Percentiles rank a stretch among this genome's conserved stretches.
phyloP scores from a whole-genome alignment of 2,329 filamentous ascomycete species.

The Nemania abortiva region DNA sequence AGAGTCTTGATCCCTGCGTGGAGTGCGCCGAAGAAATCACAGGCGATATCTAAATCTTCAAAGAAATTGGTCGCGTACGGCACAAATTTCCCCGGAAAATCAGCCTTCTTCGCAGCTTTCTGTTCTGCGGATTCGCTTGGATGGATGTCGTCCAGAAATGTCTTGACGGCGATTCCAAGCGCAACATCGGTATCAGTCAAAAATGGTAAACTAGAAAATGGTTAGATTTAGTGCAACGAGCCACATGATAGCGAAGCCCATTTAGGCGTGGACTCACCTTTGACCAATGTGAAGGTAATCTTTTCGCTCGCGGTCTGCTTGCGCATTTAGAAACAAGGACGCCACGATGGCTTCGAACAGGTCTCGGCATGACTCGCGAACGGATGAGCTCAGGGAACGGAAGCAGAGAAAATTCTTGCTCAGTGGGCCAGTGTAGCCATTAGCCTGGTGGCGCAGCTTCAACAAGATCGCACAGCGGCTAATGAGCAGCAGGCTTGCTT shows the following conservation, averaged over 20 bases:
- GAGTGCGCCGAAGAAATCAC: constrained; percentile 69
- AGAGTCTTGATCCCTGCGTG: constrained; percentile 68
- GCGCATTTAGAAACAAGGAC: constrained; percentile 83
- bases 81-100: constrained; percentile 67
- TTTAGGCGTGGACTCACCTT: constrained; percentile 62
- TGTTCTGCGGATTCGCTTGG: constrained; percentile 65
- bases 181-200: constrained; percentile 77
- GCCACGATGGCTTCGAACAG: constrained; percentile 85
- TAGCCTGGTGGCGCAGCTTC: constrained; percentile 82
- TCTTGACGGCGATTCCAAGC: constrained; percentile 83
- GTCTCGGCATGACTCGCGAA: constrained; percentile 84
- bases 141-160: constrained; percentile 79
- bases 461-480: constrained; percentile 87
- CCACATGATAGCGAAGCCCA: constrained; percentile 12
- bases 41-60: constrained; percentile 70
- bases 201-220: constrained; percentile 70
- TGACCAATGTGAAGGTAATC: constrained; percentile 78
- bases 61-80: constrained; percentile 68
- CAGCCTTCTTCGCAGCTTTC: constrained; percentile 59
- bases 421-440: constrained; percentile 93
- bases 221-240: constrained; percentile 34
- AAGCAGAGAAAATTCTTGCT: constrained; percentile 91
- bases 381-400: constrained; percentile 82
- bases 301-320: constrained; percentile 76
- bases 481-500: constrained; percentile 81